Evolutionary conservation across 805 yeast species (phyloP), one percentile per base, ranked within the genome.

Genomic region (Kluyveromyces lactis): DNA sequence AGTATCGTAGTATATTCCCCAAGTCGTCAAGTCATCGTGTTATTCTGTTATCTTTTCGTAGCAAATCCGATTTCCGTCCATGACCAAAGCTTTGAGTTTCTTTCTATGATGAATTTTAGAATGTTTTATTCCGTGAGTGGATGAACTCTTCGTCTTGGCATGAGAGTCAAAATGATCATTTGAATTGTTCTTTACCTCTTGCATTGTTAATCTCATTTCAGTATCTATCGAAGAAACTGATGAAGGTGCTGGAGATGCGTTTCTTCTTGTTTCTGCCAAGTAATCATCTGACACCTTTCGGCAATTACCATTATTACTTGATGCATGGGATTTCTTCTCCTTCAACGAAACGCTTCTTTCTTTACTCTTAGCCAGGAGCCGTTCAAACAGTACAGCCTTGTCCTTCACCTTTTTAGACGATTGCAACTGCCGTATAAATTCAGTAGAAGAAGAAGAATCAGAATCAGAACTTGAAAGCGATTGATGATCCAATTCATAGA

Each of bases 321-420:
- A 18, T 27, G 24, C 11, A 9, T 18, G 3, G 26, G 26, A 23
- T 19, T 33, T 31, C 18, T 36, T 31, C 10, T 38, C 9, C 27
- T 23, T 7, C 26, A 26, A 36, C 16, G 26, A 12, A n/a, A 26
- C 18, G 33, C 28, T 36, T 39, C 17, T 33, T 26, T 17, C 18
- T 29, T 28, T 23, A 11, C 28, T 12, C 21, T 31, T 30, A 44
- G 44, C 39, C 30, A 49, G 47, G 23, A 58, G 41, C 33, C 49
- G 56, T 36, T 60, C 64, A 40, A 56, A 60, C 21, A 60, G 36
- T 18, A 50, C 46, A 1, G 58, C 55, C 37, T 58, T 60, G 31
- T 60, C 63, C 27, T 49, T 57, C 13, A 59, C 64, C 36, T 53
- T 57, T 12, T 45, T 55, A 1, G 64, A 56, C 17, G 47, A 45